A percentile compares a stretch with the other conserved stretches of the same genome.
phyloP scores from a whole-genome alignment of 352 stramenopile genomes.

The Phytophthora multivora region DNA sequence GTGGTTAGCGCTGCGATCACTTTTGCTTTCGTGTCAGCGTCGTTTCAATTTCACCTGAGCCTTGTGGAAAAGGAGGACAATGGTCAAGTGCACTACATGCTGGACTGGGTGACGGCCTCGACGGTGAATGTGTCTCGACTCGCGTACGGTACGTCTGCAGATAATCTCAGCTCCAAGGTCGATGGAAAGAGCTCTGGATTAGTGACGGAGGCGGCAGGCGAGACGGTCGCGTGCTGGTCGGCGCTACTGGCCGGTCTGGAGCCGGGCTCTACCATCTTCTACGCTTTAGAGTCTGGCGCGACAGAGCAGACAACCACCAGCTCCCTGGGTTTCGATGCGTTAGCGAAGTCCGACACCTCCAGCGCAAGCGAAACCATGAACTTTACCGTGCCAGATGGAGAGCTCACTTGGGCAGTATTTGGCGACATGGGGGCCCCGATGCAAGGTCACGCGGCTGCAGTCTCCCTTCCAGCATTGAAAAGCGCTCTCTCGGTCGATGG shows the following conservation, averaged over 20 bases:
- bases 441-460: slow-evolving; percentile 55
- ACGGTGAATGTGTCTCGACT: slow-evolving; percentile 42
- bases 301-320: slow-evolving; percentile 10
- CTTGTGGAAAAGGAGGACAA: slow-evolving; percentile 40
- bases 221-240: slow-evolving; percentile 62
- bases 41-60: slow-evolving; percentile 74
- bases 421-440: slow-evolving; percentile 66
- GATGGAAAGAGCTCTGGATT: slow-evolving; percentile 38
- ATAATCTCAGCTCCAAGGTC: slow-evolving; percentile 39
- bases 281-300: slow-evolving; percentile 46
- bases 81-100: slow-evolving; percentile 57
- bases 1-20: neutral
- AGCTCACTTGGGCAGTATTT: slow-evolving; percentile 80
- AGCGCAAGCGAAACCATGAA: slow-evolving; percentile 23
- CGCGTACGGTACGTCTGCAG: slow-evolving; percentile 46
- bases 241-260: slow-evolving; percentile 53
- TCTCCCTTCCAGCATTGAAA: slow-evolving; percentile 72
- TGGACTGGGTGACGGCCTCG: slow-evolving; percentile 70
- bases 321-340: slow-evolving; percentile 21
- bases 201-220: slow-evolving; percentile 51
- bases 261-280: slow-evolving; percentile 58
- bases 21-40: slow-evolving; percentile 12
- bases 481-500: slow-evolving; percentile 38
- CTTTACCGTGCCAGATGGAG: slow-evolving; percentile 50
- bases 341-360: slow-evolving; percentile 15